Percentiles rank a stretch among this genome's conserved stretches.
Evolutionary conservation across 805 yeast species (phyloP).

Genomic region (Cyberlindnera americana): DNA sequence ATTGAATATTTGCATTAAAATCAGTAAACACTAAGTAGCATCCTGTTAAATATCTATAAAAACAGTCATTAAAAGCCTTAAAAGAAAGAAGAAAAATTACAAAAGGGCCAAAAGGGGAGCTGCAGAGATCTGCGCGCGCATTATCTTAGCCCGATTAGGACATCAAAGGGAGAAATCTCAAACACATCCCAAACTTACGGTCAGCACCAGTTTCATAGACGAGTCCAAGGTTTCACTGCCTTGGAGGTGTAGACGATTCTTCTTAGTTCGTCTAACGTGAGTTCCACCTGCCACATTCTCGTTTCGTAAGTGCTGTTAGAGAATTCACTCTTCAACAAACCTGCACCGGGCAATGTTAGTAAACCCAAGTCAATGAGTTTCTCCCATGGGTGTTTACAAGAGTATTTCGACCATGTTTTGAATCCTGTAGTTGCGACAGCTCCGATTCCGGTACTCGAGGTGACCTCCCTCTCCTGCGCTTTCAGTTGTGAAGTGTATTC

Average conservation of each 20-base stretch:
- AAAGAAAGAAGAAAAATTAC: too few relatives aligned
- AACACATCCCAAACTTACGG: slow-evolving; percentile 1
- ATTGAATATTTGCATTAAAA: too few relatives aligned
- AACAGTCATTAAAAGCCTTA: too few relatives aligned
- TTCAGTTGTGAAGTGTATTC: slow-evolving; percentile 65
- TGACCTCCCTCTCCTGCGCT: slow-evolving; percentile 36
- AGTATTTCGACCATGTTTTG: slow-evolving; percentile 58
- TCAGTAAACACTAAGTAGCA: too few relatives aligned
- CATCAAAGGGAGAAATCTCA: slow-evolving; percentile 11
- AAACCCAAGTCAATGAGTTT: slow-evolving; percentile 35
- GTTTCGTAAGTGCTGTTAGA: slow-evolving; percentile 23
- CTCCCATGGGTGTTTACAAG: slow-evolving; percentile 75
- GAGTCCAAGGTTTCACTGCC: slow-evolving; percentile 26
- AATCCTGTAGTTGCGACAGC: slow-evolving; percentile 32
- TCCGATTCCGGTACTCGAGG: slow-evolving; percentile 22
- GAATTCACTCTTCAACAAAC: slow-evolving; percentile 9
- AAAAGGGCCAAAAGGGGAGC: too few relatives aligned
- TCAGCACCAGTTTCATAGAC: slow-evolving; percentile 13
- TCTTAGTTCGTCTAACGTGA: slow-evolving; percentile 27
- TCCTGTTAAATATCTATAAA: too few relatives aligned
- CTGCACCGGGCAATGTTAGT: slow-evolving; percentile 17
- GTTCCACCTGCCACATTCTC: slow-evolving; percentile 27
- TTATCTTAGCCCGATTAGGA: slow-evolving; percentile 25
- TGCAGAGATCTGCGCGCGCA: background rate
- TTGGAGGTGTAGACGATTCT: slow-evolving; percentile 14